Conservation (phyloP, 805 yeast species). For the Yarrowia bubula region DNA sequence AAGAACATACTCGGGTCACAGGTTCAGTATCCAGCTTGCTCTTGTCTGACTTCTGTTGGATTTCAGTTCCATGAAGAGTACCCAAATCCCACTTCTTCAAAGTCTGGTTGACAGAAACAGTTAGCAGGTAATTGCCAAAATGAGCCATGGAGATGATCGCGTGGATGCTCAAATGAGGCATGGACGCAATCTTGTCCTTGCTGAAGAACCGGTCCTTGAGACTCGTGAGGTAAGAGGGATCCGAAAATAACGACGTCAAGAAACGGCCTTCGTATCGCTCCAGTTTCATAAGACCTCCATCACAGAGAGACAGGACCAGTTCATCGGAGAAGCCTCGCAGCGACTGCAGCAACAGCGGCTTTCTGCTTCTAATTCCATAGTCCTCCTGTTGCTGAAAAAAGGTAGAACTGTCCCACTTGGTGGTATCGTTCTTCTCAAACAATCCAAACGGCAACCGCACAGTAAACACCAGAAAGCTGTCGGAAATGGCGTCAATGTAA, state of each 20-base stretch:
- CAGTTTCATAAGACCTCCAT: constrained; percentile 21
- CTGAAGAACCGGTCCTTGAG: constrained; percentile 10
- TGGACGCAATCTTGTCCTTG: constrained; percentile 21
- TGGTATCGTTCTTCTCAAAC: neutral
- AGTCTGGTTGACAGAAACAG: constrained; percentile 23
- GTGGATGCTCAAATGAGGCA: constrained; percentile 16
- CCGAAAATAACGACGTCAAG: constrained; percentile 4
- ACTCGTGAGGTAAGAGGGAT: constrained; percentile 8
- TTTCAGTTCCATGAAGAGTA: neutral
- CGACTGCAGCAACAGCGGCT: constrained; percentile 1
- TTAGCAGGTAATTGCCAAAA: neutral
- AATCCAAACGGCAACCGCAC: neutral
- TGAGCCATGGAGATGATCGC: constrained; percentile 3
- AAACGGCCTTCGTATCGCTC: neutral
- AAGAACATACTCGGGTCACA: neutral
- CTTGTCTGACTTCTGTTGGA: neutral
- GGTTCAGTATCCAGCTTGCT: constrained; percentile 16
- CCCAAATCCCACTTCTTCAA: constrained; percentile 12
- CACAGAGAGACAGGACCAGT: constrained; percentile 6
- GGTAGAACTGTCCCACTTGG: neutral
- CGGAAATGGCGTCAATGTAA: neutral
- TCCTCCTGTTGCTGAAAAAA: constrained; percentile 1
- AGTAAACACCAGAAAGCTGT: neutral
- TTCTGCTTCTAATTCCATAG: constrained; percentile 7
- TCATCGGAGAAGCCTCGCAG: constrained; percentile 6